phyloP scores from a whole-genome alignment of 176 grass and related monocot species.

The Eleusine indica region DNA sequence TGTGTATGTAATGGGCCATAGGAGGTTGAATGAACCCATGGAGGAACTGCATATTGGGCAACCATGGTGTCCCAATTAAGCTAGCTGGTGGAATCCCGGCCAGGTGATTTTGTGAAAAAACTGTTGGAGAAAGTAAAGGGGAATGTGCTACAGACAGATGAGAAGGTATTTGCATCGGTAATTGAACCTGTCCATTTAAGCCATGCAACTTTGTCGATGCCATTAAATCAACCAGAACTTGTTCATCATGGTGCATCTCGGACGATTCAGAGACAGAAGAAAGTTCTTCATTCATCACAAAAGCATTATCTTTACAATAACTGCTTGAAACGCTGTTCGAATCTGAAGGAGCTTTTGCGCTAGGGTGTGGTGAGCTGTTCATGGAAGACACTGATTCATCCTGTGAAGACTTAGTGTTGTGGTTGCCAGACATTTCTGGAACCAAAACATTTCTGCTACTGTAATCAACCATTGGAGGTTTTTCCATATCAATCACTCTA shows the following conservation, averaged over 20 bases:
- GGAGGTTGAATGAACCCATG: slow-evolving; percentile 57
- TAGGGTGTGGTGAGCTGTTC: slow-evolving; percentile 58
- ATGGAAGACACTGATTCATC: slow-evolving; percentile 62
- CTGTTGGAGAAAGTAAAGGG: slow-evolving; percentile 52
- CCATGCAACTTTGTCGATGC: slow-evolving; percentile 71
- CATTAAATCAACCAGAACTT: slow-evolving; percentile 79
- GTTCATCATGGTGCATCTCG: slow-evolving; percentile 70
- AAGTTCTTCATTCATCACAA: slow-evolving; percentile 64
- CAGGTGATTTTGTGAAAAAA: slow-evolving; percentile 60
- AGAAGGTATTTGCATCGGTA: slow-evolving; percentile 62
- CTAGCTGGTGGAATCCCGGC: slow-evolving; percentile 59
- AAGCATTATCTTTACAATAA: slow-evolving; percentile 64
- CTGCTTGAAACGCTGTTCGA: slow-evolving; percentile 77
- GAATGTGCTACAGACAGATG: slow-evolving; percentile 57
- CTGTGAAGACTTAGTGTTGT: slow-evolving; percentile 61
- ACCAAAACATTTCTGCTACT: slow-evolving; percentile 53
- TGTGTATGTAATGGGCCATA: slow-evolving; percentile 58
- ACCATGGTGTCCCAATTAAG: slow-evolving; percentile 60
- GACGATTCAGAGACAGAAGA: slow-evolving; percentile 70
- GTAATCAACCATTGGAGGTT: slow-evolving; percentile 53
- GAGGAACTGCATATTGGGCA: slow-evolving; percentile 63
- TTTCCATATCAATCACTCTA: slow-evolving; percentile 52
- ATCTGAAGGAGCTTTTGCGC: slow-evolving; percentile 57
- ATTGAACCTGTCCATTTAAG: slow-evolving; percentile 68
- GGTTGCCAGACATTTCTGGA: slow-evolving; percentile 55